These are phyloP conservation scores for Ophiostoma sp. DNA, from an alignment of 2,329 filamentous ascomycete genomes.

Conservation along the genomic window DNA sequence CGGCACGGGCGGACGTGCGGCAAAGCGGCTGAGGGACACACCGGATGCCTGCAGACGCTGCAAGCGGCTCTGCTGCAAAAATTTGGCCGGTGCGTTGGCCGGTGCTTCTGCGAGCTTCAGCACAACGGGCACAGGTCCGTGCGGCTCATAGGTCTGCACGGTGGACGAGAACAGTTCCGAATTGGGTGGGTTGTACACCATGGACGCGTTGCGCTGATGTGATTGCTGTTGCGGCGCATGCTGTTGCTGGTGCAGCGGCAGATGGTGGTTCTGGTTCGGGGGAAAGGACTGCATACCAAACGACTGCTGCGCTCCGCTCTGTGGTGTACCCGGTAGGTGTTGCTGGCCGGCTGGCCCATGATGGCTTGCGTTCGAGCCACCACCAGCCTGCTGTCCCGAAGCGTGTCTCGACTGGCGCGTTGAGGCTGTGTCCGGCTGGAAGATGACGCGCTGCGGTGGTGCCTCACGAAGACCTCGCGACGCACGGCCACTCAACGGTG, in stretches of 20 bases:
- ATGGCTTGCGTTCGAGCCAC: constrained; percentile 31
- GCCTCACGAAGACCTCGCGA: constrained; percentile 73
- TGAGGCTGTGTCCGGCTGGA: constrained; percentile 74
- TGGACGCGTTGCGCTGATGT: constrained; percentile 45
- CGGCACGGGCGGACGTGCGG: constrained; percentile 46
- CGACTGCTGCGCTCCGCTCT: constrained; percentile 31
- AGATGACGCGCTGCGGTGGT: constrained; percentile 80
- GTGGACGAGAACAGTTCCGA: constrained; percentile 59
- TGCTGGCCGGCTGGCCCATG: constrained; percentile 30
- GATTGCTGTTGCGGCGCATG: constrained; percentile 28
- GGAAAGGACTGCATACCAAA: constrained; percentile 26
- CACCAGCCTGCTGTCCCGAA: constrained; percentile 45
- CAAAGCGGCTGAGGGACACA: constrained; percentile 56
- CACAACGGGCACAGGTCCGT: constrained; percentile 56
- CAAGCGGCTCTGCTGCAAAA: constrained; percentile 57
- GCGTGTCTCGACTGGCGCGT: constrained; percentile 63
- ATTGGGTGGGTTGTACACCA: constrained; percentile 54
- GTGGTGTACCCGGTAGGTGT: constrained; percentile 27
- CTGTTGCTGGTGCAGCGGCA: constrained; percentile 7
- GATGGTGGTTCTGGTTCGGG: constrained; percentile 11
- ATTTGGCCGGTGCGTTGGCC: constrained; percentile 69
- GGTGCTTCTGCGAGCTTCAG: constrained; percentile 75
- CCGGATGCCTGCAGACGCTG: constrained; percentile 42
- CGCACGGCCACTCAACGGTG: constrained; percentile 55
- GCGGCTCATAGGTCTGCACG: constrained; percentile 71